Conservation (phyloP, 257 asterid species). For the Nicotiana attenuata region DNA sequence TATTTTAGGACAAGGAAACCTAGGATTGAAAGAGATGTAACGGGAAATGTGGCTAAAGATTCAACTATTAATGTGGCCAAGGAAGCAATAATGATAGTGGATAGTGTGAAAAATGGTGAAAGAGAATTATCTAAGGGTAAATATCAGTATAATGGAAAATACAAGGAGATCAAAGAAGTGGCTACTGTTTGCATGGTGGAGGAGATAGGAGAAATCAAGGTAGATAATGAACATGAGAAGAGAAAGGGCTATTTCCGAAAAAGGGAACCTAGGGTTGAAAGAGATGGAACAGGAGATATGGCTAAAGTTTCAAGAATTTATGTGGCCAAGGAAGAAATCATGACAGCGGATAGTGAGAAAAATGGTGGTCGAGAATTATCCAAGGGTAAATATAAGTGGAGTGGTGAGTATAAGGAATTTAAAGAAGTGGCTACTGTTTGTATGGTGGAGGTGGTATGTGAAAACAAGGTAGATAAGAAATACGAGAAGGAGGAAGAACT, state of each 20-base stretch:
- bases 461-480: conserved; percentile 10
- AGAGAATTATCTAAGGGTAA: conserved; percentile 8
- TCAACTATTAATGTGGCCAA: not conserved
- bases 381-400: conserved; percentile 9
- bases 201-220: not conserved
- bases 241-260: not conserved
- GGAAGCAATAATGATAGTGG: not conserved
- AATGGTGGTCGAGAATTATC: conserved; percentile 1
- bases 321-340: not conserved
- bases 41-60: not conserved
- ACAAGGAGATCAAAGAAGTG: conserved; percentile 10
- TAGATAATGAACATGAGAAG: not conserved
- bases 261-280: conserved; percentile 14
- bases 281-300: conserved; percentile 2
- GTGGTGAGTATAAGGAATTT: conserved; percentile 1
- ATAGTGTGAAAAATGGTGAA: conserved; percentile 7
- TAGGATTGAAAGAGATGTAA: conserved; percentile 9
- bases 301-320: not conserved
- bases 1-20: not conserved
- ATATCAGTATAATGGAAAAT: not conserved
- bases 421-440: conserved; percentile 12
- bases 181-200: conserved; percentile 13
- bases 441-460: conserved; percentile 12
- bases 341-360: not conserved
- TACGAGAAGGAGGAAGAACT: not conserved